Conservation (phyloP, 2,329 filamentous ascomycete genomes). For the Dactylonectria macrodidyma region DNA sequence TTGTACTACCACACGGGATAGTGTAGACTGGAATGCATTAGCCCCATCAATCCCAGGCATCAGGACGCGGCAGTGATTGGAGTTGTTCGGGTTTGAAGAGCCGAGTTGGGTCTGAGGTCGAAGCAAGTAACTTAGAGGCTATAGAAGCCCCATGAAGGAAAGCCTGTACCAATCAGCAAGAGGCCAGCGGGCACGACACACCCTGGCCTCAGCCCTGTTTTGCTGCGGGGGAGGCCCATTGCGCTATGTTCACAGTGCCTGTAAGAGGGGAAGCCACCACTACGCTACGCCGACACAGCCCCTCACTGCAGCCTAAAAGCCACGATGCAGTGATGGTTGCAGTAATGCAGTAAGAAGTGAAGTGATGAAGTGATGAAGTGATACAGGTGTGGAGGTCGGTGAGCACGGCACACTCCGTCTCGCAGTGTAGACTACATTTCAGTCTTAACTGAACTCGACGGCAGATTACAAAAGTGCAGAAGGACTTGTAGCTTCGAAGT, state of each 20-base stretch:
- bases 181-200: not conserved
- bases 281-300: slow-evolving; percentile 2
- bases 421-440: not conserved
- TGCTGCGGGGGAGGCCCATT: slow-evolving; percentile 4
- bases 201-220: slow-evolving; percentile 12
- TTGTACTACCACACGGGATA: not conserved
- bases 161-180: not conserved
- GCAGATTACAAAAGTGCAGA: no score
- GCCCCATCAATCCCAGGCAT: not conserved
- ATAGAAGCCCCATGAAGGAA: not conserved
- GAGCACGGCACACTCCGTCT: not conserved
- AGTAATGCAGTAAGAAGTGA: no score
- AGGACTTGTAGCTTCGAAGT: no score
- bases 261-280: not conserved
- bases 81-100: not conserved
- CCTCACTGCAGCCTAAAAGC: slow-evolving; percentile 4
- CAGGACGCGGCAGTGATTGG: not conserved
- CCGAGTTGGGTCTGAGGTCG: not conserved
- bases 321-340: not conserved
- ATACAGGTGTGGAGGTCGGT: not conserved
- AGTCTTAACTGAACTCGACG: no score
- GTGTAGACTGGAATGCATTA: not conserved
- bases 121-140: not conserved
- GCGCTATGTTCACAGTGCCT: no score
- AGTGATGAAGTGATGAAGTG: not conserved